Evolutionary conservation across 257 asterid species (phyloP).

Genomic region (Mitragyna speciosa): DNA sequence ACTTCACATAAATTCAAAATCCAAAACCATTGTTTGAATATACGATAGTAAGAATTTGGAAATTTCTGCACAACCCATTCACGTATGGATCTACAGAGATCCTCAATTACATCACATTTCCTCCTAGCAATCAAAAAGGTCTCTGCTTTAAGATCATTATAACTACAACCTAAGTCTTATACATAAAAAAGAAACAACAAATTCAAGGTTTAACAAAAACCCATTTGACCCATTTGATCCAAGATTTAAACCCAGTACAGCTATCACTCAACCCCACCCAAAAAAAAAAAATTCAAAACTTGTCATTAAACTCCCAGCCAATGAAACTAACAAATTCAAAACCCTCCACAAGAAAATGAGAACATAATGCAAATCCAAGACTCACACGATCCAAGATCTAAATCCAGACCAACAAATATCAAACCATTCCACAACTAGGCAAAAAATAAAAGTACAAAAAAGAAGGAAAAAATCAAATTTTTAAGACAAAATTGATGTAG

Average conservation of each 20-base stretch:
- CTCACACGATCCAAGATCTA: conserved; percentile 25
- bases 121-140: background rate
- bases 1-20: background rate
- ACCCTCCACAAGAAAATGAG: background rate
- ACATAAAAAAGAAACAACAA: background rate
- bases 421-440: background rate
- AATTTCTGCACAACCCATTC: background rate
- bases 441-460: background rate
- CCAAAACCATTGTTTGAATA: background rate
- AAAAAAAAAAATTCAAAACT: background rate
- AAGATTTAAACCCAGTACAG: conserved; percentile 31
- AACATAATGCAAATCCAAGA: background rate
- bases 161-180: background rate
- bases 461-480: background rate
- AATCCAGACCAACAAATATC: background rate
- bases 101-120: background rate
- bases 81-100: background rate
- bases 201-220: background rate
- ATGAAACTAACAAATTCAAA: background rate
- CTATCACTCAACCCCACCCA: conserved; percentile 8
- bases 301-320: background rate
- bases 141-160: background rate
- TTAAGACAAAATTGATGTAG: background rate
- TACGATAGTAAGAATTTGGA: background rate
- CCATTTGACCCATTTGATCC: conserved; percentile 28